These are phyloP conservation scores for Kandelia obovata DNA, from an alignment of 345 rosid species.

Conservation along the genomic window DNA sequence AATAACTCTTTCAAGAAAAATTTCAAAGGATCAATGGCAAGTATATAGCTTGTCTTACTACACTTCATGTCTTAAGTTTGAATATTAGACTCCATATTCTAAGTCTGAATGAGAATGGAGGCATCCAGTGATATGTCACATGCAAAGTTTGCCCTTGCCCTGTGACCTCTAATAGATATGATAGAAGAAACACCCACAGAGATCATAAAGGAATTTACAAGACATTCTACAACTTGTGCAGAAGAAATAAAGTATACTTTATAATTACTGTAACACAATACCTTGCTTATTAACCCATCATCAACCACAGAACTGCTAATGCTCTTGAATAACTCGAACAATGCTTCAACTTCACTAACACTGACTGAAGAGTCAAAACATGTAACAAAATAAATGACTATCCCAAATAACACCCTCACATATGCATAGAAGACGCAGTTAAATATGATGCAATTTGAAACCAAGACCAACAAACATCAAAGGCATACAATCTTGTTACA, in stretches of 20 bases:
- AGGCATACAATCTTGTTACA: background rate
- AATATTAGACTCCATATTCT: too few relatives aligned
- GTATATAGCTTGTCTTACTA: too few relatives aligned
- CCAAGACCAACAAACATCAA: background rate
- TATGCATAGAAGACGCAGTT: too few relatives aligned
- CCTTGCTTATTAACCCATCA: slow-evolving; percentile 97
- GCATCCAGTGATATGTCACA: too few relatives aligned
- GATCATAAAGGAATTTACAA: background rate
- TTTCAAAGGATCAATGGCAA: too few relatives aligned
- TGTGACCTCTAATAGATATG: background rate
- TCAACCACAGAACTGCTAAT: slow-evolving; percentile 94
- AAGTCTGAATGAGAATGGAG: too few relatives aligned
- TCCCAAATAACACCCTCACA: background rate
- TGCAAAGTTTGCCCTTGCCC: too few relatives aligned
- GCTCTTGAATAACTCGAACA: slow-evolving; percentile 93
- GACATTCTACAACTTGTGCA: background rate
- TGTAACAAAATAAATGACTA: background rate
- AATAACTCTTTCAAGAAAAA: too few relatives aligned
- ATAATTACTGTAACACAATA: slow-evolving; percentile 19
- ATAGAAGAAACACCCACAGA: background rate
- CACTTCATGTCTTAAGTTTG: too few relatives aligned
- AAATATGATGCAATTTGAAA: background rate
- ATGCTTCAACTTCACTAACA: slow-evolving; percentile 99
- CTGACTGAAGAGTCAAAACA: slow-evolving; percentile 58
- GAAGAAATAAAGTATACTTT: background rate